phyloP scores from a whole-genome alignment of 495 filamentous ascomycete species.

The Daldinia childiae region DNA sequence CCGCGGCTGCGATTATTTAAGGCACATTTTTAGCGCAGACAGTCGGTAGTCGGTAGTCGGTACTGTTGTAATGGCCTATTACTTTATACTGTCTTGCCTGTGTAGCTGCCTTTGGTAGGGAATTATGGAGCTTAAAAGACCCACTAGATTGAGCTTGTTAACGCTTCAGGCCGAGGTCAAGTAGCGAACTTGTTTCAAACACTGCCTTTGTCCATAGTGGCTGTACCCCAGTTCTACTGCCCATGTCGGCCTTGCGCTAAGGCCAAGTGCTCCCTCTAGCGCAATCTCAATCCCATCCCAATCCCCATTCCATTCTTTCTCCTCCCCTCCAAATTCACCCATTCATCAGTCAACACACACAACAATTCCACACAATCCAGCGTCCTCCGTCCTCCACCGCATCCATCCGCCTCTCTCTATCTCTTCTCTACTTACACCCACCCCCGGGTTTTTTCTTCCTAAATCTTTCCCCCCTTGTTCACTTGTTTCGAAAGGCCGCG shows the following conservation, averaged over 20 bases:
- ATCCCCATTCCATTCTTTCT: slow-evolving; percentile 36
- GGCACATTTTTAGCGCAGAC: background rate
- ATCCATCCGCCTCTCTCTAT: slow-evolving; percentile 32
- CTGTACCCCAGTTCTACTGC: slow-evolving; percentile 41
- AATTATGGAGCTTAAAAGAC: slow-evolving; percentile 21
- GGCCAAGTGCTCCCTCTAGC: slow-evolving; percentile 35
- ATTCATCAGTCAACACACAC: slow-evolving; percentile 49
- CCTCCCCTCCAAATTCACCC: slow-evolving; percentile 31
- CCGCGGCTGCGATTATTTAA: background rate
- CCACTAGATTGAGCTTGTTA: slow-evolving; percentile 34
- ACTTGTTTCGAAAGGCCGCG: slow-evolving; percentile 33
- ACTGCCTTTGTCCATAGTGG: slow-evolving; percentile 44
- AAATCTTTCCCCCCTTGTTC: slow-evolving; percentile 27
- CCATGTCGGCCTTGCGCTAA: slow-evolving; percentile 39
- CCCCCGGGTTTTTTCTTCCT: slow-evolving; percentile 22
- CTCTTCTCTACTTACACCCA: slow-evolving; percentile 33
- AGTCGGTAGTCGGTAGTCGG: background rate
- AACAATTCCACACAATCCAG: slow-evolving; percentile 30
- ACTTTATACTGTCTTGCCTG: background rate
- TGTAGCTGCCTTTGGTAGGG: background rate
- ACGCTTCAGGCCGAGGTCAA: slow-evolving; percentile 38
- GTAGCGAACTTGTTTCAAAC: slow-evolving; percentile 45
- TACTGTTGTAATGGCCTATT: background rate
- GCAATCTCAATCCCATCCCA: slow-evolving; percentile 42
- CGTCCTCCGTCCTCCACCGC: slow-evolving; percentile 38